Evolutionary conservation across 23 red algal genomes (phyloP), one percentile per base, ranked within the genome.

Genomic region (Gracilaria domingensis): DNA sequence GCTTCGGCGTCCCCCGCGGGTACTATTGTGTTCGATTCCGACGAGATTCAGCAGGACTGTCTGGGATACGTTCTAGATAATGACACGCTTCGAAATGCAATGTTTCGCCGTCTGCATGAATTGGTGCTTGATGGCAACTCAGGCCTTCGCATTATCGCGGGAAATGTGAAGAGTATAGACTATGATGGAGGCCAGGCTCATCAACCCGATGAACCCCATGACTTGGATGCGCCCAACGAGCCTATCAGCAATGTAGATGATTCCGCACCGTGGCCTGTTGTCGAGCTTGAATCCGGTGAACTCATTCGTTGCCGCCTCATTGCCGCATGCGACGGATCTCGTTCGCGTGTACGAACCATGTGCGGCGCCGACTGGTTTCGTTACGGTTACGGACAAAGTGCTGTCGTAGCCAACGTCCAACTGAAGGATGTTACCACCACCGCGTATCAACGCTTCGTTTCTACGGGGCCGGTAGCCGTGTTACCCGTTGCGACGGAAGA

Each of bases 381-480:
- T 1, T 71, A 90, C 23, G 60, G 65, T 9, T 98, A 98, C 61
- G 88, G 73, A 12, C 89, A 95, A 66, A 75, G 56, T 42, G 97
- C 97, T 38, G 93, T 98, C 17, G 97, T 98, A 8, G 86, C 91
- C 34, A 93, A 93, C 44, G 93, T 98, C 8, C 33, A 60, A 29
- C 80, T 92, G 62, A 60, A 48, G 12, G 71, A 87, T 32, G 57
- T 64, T 33, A 84, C 79, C 29, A 67, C 42, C 14, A 79, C 79
- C 29, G 97, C 97, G 11, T 95, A 66, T 72, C 97, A 98, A 53
- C 86, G 93, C 1, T 98, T 98, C 65, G 86, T 98, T 5, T 81
- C 90, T 23, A 93, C 87, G 13, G 97, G 97, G 8, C 97, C 97
- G 45, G 53, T 98, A 28, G 97, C 97, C 29, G 55, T 98, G 35